Percentiles rank a stretch among this genome's conserved stretches.
Conservation (phyloP, 1,139 yeast species). For the Geotrichum carabidarum region DNA sequence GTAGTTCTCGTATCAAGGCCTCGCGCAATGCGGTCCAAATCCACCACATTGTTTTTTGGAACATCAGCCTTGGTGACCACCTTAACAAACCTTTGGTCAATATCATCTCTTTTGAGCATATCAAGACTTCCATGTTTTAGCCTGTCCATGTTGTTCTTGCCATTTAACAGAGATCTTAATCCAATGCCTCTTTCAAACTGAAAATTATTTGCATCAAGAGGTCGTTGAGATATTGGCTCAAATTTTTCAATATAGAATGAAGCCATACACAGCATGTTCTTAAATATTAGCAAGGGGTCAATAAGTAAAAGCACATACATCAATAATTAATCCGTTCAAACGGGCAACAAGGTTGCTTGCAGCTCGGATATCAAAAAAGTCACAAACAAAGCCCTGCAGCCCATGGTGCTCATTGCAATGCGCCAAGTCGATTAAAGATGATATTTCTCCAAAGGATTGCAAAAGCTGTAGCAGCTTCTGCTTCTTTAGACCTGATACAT, state of each 20-base stretch:
- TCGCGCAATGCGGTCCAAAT: constrained; percentile 37
- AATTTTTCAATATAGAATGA: constrained; percentile 5
- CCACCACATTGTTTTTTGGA: constrained; percentile 37
- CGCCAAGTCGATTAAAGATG: constrained; percentile 6
- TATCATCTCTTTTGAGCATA: constrained; percentile 2
- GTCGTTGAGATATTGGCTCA: too few relatives aligned
- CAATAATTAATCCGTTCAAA: constrained; percentile 23
- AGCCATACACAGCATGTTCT: constrained; percentile 11
- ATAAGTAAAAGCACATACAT: constrained; percentile 14
- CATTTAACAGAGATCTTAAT: too few relatives aligned
- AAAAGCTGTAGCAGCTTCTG: constrained; percentile 8
- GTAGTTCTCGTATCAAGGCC: constrained; percentile 46
- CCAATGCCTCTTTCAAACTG: too few relatives aligned
- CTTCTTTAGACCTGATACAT: neutral
- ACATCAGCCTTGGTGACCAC: constrained; percentile 33
- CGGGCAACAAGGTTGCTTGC: constrained; percentile 31
- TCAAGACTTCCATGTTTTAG: constrained; percentile 25
- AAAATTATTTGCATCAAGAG: too few relatives aligned
- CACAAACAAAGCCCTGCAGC: constrained; percentile 29
- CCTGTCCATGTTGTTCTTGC: constrained; percentile 12
- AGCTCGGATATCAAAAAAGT: constrained; percentile 38
- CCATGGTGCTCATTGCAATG: neutral
- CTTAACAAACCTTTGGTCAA: neutral
- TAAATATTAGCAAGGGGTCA: constrained; percentile 4
- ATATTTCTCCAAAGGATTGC: constrained; percentile 9